A percentile compares a stretch with the other conserved stretches of the same genome.
Evolutionary conservation across 176 grass and related monocot genomes (phyloP).

Genomic region (Cymbopogon citratus): DNA sequence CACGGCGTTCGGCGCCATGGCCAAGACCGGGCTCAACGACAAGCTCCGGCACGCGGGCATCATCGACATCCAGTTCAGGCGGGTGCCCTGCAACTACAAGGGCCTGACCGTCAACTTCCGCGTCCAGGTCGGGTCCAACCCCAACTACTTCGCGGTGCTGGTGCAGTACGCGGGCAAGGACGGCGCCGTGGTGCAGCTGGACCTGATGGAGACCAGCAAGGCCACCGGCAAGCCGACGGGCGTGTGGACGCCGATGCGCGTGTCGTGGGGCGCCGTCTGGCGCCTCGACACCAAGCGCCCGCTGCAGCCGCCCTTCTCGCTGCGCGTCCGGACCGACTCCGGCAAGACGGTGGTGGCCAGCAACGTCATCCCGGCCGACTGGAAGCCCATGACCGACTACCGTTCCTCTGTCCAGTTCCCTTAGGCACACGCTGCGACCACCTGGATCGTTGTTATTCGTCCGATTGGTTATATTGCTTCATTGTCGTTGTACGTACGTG

Average conservation of each 20-base stretch:
- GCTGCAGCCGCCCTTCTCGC: slow-evolving; percentile 54
- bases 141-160: slow-evolving; percentile 50
- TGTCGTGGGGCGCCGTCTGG: slow-evolving; percentile 62
- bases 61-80: slow-evolving; percentile 45
- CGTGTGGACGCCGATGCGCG: slow-evolving; percentile 47
- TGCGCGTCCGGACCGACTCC: slow-evolving; percentile 34
- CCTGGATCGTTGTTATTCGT: not conserved
- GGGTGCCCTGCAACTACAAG: slow-evolving; percentile 46
- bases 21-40: slow-evolving; percentile 24
- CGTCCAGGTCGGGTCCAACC: slow-evolving; percentile 57
- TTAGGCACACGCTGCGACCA: not conserved
- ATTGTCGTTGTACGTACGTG: not conserved
- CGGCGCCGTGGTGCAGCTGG: slow-evolving; percentile 39
- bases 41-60: slow-evolving; percentile 55
- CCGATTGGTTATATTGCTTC: not conserved
- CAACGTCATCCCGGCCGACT: slow-evolving; percentile 54
- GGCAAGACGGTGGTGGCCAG: slow-evolving; percentile 35
- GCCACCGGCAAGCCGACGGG: not conserved
- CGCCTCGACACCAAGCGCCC: slow-evolving; percentile 42
- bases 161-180: slow-evolving; percentile 55
- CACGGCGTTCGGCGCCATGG: slow-evolving; percentile 52
- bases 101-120: slow-evolving; percentile 45
- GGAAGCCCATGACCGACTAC: slow-evolving; percentile 48
- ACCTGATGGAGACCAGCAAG: slow-evolving; percentile 38
- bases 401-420: slow-evolving; percentile 48